Percentiles rank a stretch among this genome's conserved stretches.
phyloP scores from a whole-genome alignment of 805 yeast genomes.

The Saturnispora silvae region DNA sequence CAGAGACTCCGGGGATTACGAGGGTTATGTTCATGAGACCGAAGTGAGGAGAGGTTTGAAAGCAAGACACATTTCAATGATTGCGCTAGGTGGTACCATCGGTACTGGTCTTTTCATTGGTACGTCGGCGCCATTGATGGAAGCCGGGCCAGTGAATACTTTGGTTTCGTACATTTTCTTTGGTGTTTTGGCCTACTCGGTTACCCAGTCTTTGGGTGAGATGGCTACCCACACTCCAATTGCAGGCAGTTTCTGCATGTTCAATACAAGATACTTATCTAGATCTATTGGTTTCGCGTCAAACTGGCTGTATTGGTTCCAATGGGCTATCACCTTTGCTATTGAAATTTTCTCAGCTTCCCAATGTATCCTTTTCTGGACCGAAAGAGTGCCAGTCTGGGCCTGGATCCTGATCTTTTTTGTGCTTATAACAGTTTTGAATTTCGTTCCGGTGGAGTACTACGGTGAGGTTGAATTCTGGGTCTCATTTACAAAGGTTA shows the following conservation, averaged over 20 bases:
- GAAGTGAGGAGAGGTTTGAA: slow-evolving; percentile 39
- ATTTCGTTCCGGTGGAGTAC: slow-evolving; percentile 56
- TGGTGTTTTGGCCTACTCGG: slow-evolving; percentile 54
- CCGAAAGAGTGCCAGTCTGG: slow-evolving; percentile 54
- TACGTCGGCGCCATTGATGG: slow-evolving; percentile 40
- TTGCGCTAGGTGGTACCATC: slow-evolving; percentile 68
- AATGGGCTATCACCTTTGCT: slow-evolving; percentile 71
- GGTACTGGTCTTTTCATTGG: slow-evolving; percentile 72
- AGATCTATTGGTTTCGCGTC: slow-evolving; percentile 67
- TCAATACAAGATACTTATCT: slow-evolving; percentile 55
- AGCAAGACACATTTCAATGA: slow-evolving; percentile 60
- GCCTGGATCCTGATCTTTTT: slow-evolving; percentile 66
- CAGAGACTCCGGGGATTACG: slow-evolving; percentile 2
- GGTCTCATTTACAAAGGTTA: slow-evolving; percentile 55
- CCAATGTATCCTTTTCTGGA: slow-evolving; percentile 57
- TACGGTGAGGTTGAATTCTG: slow-evolving; percentile 74
- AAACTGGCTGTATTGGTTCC: slow-evolving; percentile 68
- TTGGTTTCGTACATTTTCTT: slow-evolving; percentile 55
- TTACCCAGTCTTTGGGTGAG: slow-evolving; percentile 67
- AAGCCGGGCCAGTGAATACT: slow-evolving; percentile 62
- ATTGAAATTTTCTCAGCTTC: slow-evolving; percentile 65
- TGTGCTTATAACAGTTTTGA: slow-evolving; percentile 40
- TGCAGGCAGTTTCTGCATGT: slow-evolving; percentile 58
- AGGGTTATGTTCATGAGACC: slow-evolving; percentile 9
- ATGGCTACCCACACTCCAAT: slow-evolving; percentile 74